Conservation (phyloP, 805 yeast species). For the Vanderwaltozyma verrucispora region DNA sequence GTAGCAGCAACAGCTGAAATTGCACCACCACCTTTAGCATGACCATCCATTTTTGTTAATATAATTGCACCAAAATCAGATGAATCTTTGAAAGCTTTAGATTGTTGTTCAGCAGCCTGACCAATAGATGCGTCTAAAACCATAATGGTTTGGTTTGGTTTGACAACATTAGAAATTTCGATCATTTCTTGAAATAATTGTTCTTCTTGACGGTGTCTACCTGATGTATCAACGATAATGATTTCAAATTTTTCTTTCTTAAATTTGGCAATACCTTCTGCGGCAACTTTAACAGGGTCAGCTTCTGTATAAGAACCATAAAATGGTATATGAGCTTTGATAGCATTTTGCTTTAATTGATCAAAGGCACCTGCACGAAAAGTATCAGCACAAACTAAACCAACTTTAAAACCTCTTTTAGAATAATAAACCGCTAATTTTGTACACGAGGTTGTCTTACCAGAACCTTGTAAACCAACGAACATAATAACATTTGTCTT, state of each 20-base stretch:
- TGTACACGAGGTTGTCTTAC: constrained; percentile 96
- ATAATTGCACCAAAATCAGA: constrained; percentile 92
- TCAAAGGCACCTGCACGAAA: constrained; percentile 99
- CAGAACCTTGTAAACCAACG: constrained; percentile 98
- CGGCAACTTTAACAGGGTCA: constrained; percentile 87
- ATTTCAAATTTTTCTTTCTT: constrained; percentile 85
- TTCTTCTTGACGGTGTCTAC: constrained; percentile 93
- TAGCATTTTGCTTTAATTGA: constrained; percentile 95
- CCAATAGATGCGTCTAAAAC: constrained; percentile 96
- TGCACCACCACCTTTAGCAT: constrained; percentile 99
- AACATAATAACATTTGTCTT: constrained; percentile 80
- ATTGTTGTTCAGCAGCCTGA: constrained; percentile 95
- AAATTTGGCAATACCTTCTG: constrained; percentile 85
- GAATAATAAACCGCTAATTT: constrained; percentile 92
- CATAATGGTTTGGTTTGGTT: constrained; percentile 95
- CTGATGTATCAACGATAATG: constrained; percentile 94
- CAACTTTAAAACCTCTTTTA: constrained; percentile 87
- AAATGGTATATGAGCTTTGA: constrained; percentile 87
- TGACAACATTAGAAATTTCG: constrained; percentile 77
- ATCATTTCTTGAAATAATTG: constrained; percentile 90
- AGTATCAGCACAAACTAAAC: constrained; percentile 97
- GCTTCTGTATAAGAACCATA: constrained; percentile 94
- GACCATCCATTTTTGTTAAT: constrained; percentile 95
- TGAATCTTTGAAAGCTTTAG: constrained; percentile 86
- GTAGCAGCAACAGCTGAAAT: constrained; percentile 98